Evolutionary conservation across 2,329 filamentous ascomycete species (phyloP).

Genomic region (Penicillium sp.): DNA sequence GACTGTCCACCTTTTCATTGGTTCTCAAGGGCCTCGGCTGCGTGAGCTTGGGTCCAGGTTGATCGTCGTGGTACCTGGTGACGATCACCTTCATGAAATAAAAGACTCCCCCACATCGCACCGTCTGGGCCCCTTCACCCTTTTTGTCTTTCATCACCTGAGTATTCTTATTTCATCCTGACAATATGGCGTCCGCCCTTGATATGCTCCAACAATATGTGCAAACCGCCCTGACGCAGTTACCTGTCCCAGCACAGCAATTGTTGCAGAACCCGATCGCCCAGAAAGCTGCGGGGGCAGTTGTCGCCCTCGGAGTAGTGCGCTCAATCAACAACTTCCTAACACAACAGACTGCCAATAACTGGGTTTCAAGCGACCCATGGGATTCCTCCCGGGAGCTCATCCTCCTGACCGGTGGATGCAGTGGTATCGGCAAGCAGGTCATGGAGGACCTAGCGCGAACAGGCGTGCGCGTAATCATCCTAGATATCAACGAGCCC

Average conservation of each 20-base stretch:
- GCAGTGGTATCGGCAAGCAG: slow-evolving; percentile 41
- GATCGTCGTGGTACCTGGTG: not conserved
- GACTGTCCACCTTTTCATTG: not conserved
- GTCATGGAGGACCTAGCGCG: slow-evolving; percentile 33
- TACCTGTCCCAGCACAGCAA: slow-evolving; percentile 30
- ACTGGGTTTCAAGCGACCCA: slow-evolving; percentile 26
- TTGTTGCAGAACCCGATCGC: slow-evolving; percentile 28
- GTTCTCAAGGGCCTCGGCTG: not conserved
- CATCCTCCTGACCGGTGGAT: slow-evolving; percentile 39
- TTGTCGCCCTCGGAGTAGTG: slow-evolving; percentile 27
- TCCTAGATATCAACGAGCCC: slow-evolving; percentile 40
- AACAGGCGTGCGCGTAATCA: slow-evolving; percentile 33
- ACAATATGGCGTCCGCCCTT: slow-evolving; percentile 21
- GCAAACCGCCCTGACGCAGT: slow-evolving; percentile 23
- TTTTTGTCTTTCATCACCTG: not conserved
- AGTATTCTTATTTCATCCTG: not conserved
- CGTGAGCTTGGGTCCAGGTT: not conserved
- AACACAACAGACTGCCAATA: slow-evolving; percentile 32
- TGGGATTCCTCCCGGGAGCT: slow-evolving; percentile 33
- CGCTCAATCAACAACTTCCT: slow-evolving; percentile 31
- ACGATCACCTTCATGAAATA: not conserved
- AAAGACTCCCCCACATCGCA: not conserved
- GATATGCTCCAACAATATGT: slow-evolving; percentile 26
- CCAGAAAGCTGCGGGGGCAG: slow-evolving; percentile 26
- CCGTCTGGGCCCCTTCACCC: not conserved